phyloP scores from a whole-genome alignment of 345 rosid genomes.

The Litchi chinensis region DNA sequence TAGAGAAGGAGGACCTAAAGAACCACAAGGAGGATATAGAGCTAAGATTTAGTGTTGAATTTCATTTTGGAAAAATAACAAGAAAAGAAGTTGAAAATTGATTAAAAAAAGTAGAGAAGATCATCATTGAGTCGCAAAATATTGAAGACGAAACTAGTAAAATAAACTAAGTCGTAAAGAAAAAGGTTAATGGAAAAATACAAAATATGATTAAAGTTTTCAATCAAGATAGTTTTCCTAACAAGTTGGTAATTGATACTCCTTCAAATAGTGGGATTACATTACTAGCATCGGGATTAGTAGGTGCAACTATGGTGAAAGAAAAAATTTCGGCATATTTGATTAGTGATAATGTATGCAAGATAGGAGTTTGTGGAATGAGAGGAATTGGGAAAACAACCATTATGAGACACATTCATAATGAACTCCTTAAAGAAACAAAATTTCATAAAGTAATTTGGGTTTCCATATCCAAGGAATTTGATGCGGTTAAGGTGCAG shows the following conservation, averaged over 20 bases:
- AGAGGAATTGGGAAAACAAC: not conserved
- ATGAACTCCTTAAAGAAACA: not conserved
- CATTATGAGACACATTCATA: not conserved
- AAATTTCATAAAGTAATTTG: not conserved
- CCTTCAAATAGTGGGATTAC: not conserved
- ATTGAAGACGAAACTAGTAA: not conserved
- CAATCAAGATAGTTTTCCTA: not conserved
- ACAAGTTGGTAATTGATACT: not conserved
- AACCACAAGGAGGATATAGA: not conserved
- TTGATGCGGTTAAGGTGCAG: constrained; percentile 6
- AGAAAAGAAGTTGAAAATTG: not conserved
- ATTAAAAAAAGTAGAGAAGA: not conserved
- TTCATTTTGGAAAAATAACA: not conserved
- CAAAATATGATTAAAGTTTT: no score
- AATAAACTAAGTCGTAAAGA: not conserved
- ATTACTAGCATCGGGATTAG: not conserved
- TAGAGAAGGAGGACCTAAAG: not conserved
- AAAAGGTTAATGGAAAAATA: not conserved
- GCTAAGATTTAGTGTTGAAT: not conserved
- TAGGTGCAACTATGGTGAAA: not conserved
- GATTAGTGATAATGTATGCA: not conserved
- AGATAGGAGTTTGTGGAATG: not conserved
- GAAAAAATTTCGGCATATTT: not conserved
- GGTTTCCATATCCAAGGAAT: not conserved
- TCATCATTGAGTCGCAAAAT: not conserved